phyloP scores from a whole-genome alignment of 352 stramenopile genomes.

The Pythium rishiriense region DNA sequence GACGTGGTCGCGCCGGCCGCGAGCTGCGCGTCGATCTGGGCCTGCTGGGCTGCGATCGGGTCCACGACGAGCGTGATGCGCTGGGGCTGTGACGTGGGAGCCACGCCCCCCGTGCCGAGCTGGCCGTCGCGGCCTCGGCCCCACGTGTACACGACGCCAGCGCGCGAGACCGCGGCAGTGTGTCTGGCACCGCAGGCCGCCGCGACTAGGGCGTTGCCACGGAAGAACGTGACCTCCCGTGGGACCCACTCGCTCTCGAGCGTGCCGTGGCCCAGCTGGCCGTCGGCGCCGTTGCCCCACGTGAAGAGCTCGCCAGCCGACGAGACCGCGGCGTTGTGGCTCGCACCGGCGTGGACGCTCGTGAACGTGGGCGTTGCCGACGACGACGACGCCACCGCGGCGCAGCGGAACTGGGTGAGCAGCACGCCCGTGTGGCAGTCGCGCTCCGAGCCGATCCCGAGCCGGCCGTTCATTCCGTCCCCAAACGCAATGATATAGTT shows the following conservation, averaged over 20 bases:
- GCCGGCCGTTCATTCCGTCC: slow-evolving; percentile 66
- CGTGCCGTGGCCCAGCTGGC: slow-evolving; percentile 54
- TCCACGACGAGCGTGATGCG: slow-evolving; percentile 27
- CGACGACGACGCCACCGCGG: background rate
- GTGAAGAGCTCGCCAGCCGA: slow-evolving; percentile 58
- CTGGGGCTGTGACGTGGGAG: slow-evolving; percentile 16
- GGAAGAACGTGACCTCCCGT: slow-evolving; percentile 51
- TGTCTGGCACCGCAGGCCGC: slow-evolving; percentile 46
- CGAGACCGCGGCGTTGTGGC: slow-evolving; percentile 56
- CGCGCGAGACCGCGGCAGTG: slow-evolving; percentile 46
- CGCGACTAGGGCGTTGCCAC: slow-evolving; percentile 30
- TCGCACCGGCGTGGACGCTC: slow-evolving; percentile 42
- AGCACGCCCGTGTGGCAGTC: slow-evolving; percentile 46
- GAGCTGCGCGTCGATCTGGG: slow-evolving; percentile 31
- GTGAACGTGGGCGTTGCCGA: slow-evolving; percentile 41
- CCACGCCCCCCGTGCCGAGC: slow-evolving; percentile 30
- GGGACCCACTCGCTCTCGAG: slow-evolving; percentile 62
- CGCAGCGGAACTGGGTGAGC: slow-evolving; percentile 36
- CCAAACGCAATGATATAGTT: slow-evolving; percentile 62
- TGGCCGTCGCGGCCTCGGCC: slow-evolving; percentile 52
- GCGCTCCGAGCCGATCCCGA: slow-evolving; percentile 52
- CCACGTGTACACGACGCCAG: slow-evolving; percentile 60
- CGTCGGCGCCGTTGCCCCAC: slow-evolving; percentile 59
- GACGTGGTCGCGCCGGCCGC: slow-evolving; percentile 19
- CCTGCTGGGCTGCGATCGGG: slow-evolving; percentile 30